A percentile compares a stretch with the other conserved stretches of the same genome.
Conservation (phyloP, 2,329 filamentous ascomycete species). For the Westerdykella aurantiaca region DNA sequence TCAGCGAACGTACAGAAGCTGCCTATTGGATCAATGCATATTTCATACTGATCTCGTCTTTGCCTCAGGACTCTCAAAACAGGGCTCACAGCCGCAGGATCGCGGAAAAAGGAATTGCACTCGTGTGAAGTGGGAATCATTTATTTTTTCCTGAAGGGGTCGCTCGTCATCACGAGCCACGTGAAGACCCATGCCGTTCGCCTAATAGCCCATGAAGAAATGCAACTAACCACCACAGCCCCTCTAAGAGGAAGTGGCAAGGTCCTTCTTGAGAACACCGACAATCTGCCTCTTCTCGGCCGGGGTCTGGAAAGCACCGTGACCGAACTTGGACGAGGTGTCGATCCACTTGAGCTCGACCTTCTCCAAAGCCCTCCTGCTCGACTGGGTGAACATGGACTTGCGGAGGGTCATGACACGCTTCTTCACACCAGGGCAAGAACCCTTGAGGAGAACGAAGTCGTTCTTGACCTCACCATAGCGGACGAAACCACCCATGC, state of each 20-base stretch:
- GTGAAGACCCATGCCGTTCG: slow-evolving; percentile 34
- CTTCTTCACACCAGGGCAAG: slow-evolving; percentile 98
- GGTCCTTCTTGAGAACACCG: slow-evolving; percentile 99
- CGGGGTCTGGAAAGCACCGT: slow-evolving; percentile 98
- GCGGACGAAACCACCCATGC: slow-evolving; percentile 97
- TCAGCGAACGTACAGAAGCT: too few species aligned
- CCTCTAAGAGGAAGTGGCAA: slow-evolving; percentile 52
- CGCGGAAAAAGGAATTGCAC: background rate
- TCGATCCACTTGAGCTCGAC: slow-evolving; percentile 99
- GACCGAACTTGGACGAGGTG: slow-evolving; percentile 99
- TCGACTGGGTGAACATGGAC: slow-evolving; percentile 97
- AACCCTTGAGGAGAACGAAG: slow-evolving; percentile 96
- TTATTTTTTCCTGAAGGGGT: slow-evolving; percentile 29
- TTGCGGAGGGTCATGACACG: slow-evolving; percentile 97
- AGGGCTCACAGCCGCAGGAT: background rate
- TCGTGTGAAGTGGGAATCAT: slow-evolving; percentile 32
- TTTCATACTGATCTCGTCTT: too few species aligned
- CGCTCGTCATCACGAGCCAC: slow-evolving; percentile 28
- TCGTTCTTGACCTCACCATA: slow-evolving; percentile 99
- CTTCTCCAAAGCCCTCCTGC: slow-evolving; percentile 94
- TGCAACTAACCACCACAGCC: slow-evolving; percentile 23
- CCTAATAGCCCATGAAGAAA: slow-evolving; percentile 33
- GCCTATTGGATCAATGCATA: too few species aligned
- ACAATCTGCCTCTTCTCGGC: slow-evolving; percentile 97
- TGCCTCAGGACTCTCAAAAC: too few species aligned